Evolutionary conservation across 176 grass and related monocot genomes (phyloP), one percentile per base, ranked within the genome.

Genomic region (Poa pratensis): DNA sequence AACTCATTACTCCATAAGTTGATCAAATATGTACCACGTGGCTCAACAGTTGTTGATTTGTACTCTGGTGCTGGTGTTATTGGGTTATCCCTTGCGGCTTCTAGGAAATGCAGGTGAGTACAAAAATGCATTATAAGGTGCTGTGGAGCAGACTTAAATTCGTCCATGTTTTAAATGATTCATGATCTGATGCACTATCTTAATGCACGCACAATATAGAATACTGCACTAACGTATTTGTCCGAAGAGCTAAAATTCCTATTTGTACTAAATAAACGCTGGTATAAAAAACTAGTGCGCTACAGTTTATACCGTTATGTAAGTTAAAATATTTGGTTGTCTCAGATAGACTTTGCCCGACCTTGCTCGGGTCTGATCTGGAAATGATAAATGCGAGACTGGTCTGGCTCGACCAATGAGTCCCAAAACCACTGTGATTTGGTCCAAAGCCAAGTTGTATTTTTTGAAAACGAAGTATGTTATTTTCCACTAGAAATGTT

Each of bases 41-140:
- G 93, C 43, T 98, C 96, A 87, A 90, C 96, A 77, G 93, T 98
- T 86, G 93, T 98, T 88, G 96, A 98, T 89, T 86, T 98, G 86
- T 98, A 95, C 76, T 84, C 96, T 55, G 93, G 96, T 79, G 91
- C 91, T 84, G 93, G 96, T 71, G 88, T 93, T 80, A 98, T 98
- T 84, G 96, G 96, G 27, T 79, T 95, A 89, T 92, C 96, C 17
- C 63, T 98, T 54, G 91, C 87, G 78, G 93, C 91, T 53, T 89
- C 93, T 60, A 95, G 91, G 86, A 95, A 93, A 89, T 98, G 96
- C 85, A 89, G 90, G 93, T 84, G 87, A 76, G 83, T 92, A 43
- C 50, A 71, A 72, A 82, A 49, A 82, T 65, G 51, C 74, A 55
- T 77, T 14, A 4, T 49, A 49, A 49, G 46, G 13, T 43, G 32